phyloP scores from a whole-genome alignment of 345 rosid genomes.

The Cochlearia excelsa region DNA sequence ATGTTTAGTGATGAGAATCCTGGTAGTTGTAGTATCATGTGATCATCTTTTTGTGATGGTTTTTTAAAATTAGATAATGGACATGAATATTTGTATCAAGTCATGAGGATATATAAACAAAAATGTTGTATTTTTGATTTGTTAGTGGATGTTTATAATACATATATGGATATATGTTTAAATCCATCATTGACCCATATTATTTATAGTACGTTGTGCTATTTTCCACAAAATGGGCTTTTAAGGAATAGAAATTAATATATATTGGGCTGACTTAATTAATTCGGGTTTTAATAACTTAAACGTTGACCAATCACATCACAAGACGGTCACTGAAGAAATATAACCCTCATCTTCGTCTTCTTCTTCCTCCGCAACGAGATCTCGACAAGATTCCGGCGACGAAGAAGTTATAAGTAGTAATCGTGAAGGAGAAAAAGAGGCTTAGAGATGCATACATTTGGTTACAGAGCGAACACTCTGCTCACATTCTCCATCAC shows the following conservation, averaged over 20 bases:
- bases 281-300: too few species aligned
- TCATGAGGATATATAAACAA: conserved; percentile 21
- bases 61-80: conserved; percentile 4
- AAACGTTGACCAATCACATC: too few species aligned
- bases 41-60: conserved; percentile 30
- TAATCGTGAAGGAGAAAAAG: neutral
- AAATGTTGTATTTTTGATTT: conserved; percentile 30
- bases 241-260: too few species aligned
- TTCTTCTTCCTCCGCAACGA: neutral
- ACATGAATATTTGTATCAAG: conserved; percentile 31
- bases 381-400: conserved; percentile 7
- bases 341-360: too few species aligned
- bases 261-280: too few species aligned
- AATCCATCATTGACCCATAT: too few species aligned
- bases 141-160: conserved; percentile 24
- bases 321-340: too few species aligned
- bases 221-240: too few species aligned
- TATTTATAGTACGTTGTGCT: too few species aligned
- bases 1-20: conserved; percentile 91
- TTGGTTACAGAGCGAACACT: conserved; percentile 85
- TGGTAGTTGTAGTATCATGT: conserved; percentile 84
- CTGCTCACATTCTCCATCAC: conserved; percentile 78
- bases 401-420: neutral
- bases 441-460: conserved; percentile 63
- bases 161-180: too few species aligned